phyloP scores from a whole-genome alignment of 805 yeast genomes.

The Candida koratica region DNA sequence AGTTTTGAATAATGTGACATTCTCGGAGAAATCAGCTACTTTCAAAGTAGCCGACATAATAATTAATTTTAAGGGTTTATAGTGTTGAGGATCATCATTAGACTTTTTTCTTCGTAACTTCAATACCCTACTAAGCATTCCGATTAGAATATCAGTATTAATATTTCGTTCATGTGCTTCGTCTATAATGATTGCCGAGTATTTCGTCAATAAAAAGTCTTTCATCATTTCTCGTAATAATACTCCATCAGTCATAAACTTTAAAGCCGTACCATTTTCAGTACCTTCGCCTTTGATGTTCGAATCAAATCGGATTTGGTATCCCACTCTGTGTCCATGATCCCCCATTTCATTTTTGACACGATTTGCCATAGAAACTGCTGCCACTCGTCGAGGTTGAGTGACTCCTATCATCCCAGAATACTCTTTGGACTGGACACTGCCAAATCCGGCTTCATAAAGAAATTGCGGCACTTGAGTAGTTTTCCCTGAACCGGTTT shows the following conservation, averaged over 20 bases:
- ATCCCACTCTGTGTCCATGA: conserved; percentile 65
- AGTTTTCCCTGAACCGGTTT: conserved; percentile 97
- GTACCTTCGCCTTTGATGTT: conserved; percentile 49
- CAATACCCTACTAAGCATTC: conserved; percentile 86
- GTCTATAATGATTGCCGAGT: conserved; percentile 85
- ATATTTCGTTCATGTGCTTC: conserved; percentile 98
- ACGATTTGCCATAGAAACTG: conserved; percentile 85
- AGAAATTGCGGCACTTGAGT: conserved; percentile 97
- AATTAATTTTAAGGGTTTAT: conserved; percentile 70
- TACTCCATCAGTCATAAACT: conserved; percentile 95
- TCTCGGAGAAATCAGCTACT: conserved; percentile 90
- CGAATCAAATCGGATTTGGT: conserved; percentile 80
- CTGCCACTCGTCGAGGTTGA: conserved; percentile 93
- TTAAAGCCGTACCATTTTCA: conserved; percentile 57
- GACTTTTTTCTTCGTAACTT: conserved; percentile 59
- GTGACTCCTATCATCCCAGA: conserved; percentile 97
- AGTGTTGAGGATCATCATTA: conserved; percentile 41
- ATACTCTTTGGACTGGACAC: conserved; percentile 43
- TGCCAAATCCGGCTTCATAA: conserved; percentile 89
- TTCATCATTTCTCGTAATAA: conserved; percentile 87
- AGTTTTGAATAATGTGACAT: conserved; percentile 55
- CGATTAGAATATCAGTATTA: conserved; percentile 93
- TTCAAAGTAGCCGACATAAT: conserved; percentile 97
- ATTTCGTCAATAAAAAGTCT: conserved; percentile 75
- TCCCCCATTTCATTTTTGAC: conserved; percentile 74